Base-by-base conservation (phyloP, 352 stramenopile genomes). In the Phytophthora niederhauseri region DNA sequence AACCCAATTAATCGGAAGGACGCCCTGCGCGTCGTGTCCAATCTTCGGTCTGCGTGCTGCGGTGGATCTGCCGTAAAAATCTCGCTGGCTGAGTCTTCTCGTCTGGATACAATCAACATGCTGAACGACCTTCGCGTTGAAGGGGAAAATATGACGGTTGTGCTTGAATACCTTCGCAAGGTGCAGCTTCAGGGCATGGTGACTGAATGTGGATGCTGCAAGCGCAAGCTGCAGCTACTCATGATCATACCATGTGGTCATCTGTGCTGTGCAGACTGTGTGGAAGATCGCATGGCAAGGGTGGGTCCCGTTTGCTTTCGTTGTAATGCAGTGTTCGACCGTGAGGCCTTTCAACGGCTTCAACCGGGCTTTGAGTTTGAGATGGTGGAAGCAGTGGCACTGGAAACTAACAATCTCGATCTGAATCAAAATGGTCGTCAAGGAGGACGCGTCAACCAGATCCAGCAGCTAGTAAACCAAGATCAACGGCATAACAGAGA, bases 191-290 rank as follows among this genome's bases (percentile, higher is more conserved):
- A 67, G 45, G 80, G 77, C 5, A 56, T 84, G 17, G 62, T 77
- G 26, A 93, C 75, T 7, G n/a, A 77, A 14, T 99, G 96, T 75
- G 78, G 78, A 22, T 75, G 76, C n/a, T 99, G 96, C 70, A 80
- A 72, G 8, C 76, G 96, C 2, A 68, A 93, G 28, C 65, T 98
- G 4, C 89, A 95, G 55, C 77, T 96, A 43, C 76, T 98, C 0
- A 93, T 98, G 78, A 74, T 99, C 14, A 78, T 98, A 15, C 93
- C 94, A 14, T 99, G 96, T 71, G 93, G 91, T 2, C 80, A 97
- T 73, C 68, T 98, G 14, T 84, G 96, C 49, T 99, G 96, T 68
- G 90, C 93, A 1, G 95, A 98, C 66, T 99, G 96, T 61, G 79
- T 98, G 4, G 86, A 98, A 75, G 82, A 89, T 36, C 73, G 77